These are phyloP conservation scores for Cenococcum geophilum DNA, from an alignment of 495 filamentous ascomycete genomes.

Conservation along the genomic window DNA sequence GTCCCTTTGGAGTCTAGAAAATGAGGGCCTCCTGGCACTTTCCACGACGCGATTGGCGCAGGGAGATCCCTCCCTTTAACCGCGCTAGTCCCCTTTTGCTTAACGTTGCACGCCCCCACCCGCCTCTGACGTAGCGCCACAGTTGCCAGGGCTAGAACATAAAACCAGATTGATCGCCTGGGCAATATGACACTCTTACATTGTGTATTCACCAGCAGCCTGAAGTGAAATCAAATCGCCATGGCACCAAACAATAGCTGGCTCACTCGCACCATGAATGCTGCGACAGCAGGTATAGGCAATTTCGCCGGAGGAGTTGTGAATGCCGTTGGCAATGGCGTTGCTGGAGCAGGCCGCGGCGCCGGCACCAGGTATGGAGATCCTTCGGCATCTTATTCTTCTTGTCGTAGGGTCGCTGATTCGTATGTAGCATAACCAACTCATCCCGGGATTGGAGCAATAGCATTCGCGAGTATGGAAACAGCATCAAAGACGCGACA, in stretches of 20 bases:
- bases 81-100: too few species aligned
- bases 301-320: slow-evolving; percentile 38
- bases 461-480: slow-evolving; percentile 44
- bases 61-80: not conserved
- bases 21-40: too few species aligned
- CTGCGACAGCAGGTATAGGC: slow-evolving; percentile 33
- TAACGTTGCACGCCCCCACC: not conserved
- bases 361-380: slow-evolving; percentile 34
- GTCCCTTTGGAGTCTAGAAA: too few species aligned
- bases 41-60: not conserved
- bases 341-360: slow-evolving; percentile 39
- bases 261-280: slow-evolving; percentile 35
- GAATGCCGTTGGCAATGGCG: slow-evolving; percentile 36
- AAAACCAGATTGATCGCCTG: not conserved
- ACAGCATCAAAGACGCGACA: slow-evolving; percentile 45
- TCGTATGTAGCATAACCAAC: slow-evolving; percentile 31
- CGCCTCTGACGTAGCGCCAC: slow-evolving; percentile 1
- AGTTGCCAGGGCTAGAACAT: not conserved
- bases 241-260: slow-evolving; percentile 31
- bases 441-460: slow-evolving; percentile 40
- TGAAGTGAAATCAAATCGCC: not conserved
- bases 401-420: not conserved
- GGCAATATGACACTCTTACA: too few species aligned
- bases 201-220: too few species aligned
- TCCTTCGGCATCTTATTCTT: not conserved